phyloP scores from a whole-genome alignment of 345 rosid genomes.

The Arabidopsis arenosa region DNA sequence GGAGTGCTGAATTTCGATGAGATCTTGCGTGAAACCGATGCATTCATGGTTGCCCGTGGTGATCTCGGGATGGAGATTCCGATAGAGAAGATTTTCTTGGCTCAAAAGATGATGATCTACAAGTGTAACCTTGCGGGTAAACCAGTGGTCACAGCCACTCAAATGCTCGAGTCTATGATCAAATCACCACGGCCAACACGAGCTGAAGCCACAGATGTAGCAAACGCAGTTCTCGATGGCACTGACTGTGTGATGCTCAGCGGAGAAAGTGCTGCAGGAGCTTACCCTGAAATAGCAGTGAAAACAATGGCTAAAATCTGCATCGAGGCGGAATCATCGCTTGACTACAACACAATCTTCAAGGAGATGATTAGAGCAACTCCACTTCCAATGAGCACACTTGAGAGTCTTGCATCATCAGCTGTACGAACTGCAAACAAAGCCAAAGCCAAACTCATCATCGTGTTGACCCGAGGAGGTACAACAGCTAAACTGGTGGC shows the following conservation, averaged over 20 bases:
- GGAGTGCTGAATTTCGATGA: conserved; percentile 68
- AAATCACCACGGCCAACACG: conserved; percentile 35
- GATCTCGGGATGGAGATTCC: conserved; percentile 90
- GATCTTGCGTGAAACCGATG: conserved; percentile 60
- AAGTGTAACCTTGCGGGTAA: conserved; percentile 61
- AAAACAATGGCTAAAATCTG: conserved; percentile 29
- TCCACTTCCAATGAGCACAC: conserved; percentile 36
- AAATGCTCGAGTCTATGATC: conserved; percentile 37
- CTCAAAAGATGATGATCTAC: conserved; percentile 67
- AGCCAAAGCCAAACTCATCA: conserved; percentile 27
- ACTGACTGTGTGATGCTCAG: conserved; percentile 37
- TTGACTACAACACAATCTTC: conserved; percentile 31
- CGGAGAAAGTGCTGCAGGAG: conserved; percentile 37
- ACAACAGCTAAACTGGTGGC: conserved; percentile 36
- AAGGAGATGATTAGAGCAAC: conserved; percentile 32
- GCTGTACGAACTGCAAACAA: conserved; percentile 34
- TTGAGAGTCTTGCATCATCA: conserved; percentile 35
- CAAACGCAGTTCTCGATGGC: conserved; percentile 35
- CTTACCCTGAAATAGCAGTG: conserved; percentile 32
- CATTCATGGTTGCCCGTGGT: conserved; percentile 89
- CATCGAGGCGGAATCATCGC: conserved; percentile 33
- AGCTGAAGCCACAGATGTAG: conserved; percentile 37
- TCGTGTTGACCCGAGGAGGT: conserved; percentile 37
- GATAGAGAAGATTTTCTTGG: conserved; percentile 80
- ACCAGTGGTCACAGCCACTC: conserved; percentile 37